Conservation (phyloP, 495 filamentous ascomycete species). For the Trichoderma gamsii region DNA sequence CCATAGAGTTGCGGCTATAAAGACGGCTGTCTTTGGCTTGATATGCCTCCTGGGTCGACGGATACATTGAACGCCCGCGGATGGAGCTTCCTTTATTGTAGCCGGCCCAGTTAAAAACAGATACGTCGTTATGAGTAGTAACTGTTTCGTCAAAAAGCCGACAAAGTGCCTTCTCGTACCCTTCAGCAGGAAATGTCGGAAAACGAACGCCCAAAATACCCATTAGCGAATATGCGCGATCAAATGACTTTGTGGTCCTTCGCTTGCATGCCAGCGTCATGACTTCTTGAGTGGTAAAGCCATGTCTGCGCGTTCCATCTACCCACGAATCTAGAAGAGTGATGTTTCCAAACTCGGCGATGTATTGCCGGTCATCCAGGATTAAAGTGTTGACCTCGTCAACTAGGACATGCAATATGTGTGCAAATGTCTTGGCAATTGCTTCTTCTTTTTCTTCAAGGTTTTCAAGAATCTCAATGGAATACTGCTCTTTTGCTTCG, state of each 20-base stretch:
- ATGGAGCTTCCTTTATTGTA: slow-evolving; percentile 33
- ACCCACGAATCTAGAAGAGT: slow-evolving; percentile 26
- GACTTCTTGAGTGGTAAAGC: slow-evolving; percentile 29
- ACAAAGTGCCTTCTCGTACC: slow-evolving; percentile 32
- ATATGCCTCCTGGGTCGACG: slow-evolving; percentile 29
- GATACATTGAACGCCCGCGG: slow-evolving; percentile 34
- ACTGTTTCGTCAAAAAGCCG: slow-evolving; percentile 35
- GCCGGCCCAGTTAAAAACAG: slow-evolving; percentile 38
- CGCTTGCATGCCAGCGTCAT: slow-evolving; percentile 29
- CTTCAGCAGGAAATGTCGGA: slow-evolving; percentile 34
- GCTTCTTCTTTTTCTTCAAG: slow-evolving; percentile 17
- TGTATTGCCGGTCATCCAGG: slow-evolving; percentile 26
- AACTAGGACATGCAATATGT: slow-evolving; percentile 21
- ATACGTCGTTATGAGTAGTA: slow-evolving; percentile 34
- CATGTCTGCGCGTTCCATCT: slow-evolving; percentile 23
- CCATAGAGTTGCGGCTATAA: background rate
- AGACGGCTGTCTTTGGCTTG: slow-evolving; percentile 21
- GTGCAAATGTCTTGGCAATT: background rate
- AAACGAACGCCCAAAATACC: slow-evolving; percentile 35
- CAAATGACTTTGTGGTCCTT: slow-evolving; percentile 28
- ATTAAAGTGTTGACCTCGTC: slow-evolving; percentile 25
- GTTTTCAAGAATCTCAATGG: background rate
- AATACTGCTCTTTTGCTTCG: background rate
- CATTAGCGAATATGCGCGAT: slow-evolving; percentile 35
- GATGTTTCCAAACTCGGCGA: slow-evolving; percentile 33